Conservation (phyloP, 306 rosid species). For the Dryas octopetala region DNA sequence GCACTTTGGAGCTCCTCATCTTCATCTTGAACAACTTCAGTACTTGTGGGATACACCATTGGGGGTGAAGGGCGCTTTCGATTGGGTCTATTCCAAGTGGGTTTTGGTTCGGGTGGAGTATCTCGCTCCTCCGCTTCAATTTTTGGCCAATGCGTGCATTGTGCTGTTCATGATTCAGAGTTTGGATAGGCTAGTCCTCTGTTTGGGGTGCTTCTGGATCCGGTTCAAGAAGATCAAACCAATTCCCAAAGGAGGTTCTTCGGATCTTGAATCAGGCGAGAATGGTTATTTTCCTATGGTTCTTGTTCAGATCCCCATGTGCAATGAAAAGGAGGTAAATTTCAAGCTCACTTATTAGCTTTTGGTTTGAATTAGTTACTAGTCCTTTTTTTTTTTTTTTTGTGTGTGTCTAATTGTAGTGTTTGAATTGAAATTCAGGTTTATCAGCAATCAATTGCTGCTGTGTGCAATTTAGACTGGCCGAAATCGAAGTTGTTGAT, state of each 20-base stretch:
- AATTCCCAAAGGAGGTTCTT: constrained; percentile 47
- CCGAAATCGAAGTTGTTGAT: constrained; percentile 67
- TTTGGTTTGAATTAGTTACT: no score
- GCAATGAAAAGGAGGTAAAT: constrained; percentile 82
- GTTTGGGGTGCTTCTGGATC: constrained; percentile 92
- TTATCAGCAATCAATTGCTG: constrained; percentile 84
- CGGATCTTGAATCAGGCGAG: constrained; percentile 72
- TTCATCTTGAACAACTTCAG: constrained; percentile 33
- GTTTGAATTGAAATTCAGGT: constrained; percentile 44
- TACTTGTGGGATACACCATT: constrained; percentile 52
- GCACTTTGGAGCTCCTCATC: constrained; percentile 59
- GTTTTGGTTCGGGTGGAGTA: constrained; percentile 63
- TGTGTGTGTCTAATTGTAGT: constrained; percentile 13
- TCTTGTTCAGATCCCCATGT: constrained; percentile 97
- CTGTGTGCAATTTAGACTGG: constrained; percentile 87
- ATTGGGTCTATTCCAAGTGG: constrained; percentile 67
- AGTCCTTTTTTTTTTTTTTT: no score
- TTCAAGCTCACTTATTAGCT: no score
- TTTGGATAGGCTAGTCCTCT: constrained; percentile 69
- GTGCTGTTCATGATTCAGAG: constrained; percentile 76
- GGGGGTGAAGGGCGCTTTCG: constrained; percentile 54
- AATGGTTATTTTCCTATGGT: constrained; percentile 79
- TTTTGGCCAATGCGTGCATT: constrained; percentile 69
- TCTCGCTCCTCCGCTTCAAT: constrained; percentile 84
- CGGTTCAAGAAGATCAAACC: constrained; percentile 71